A percentile compares a stretch with the other conserved stretches of the same genome.
Conservation (phyloP, 108 stramenopile species). For the Licmophora abbreviata region DNA sequence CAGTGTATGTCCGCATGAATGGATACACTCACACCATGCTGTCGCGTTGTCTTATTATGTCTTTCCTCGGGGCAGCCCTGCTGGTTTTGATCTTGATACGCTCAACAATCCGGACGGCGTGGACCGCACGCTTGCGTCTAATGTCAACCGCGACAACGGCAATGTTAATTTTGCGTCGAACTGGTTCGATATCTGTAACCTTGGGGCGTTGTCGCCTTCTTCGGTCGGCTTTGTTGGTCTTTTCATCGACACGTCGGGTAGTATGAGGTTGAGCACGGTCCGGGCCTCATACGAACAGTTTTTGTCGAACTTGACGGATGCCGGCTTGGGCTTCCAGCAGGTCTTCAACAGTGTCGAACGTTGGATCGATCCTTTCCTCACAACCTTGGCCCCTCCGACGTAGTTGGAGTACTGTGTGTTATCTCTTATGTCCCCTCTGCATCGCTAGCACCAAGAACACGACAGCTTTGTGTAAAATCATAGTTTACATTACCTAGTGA, state of each 20-base stretch:
- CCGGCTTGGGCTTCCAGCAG: no score
- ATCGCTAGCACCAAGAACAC: no score
- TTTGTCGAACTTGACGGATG: neutral
- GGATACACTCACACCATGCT: no score
- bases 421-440: no score
- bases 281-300: conserved; percentile 8
- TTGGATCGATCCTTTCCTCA: conserved; percentile 20
- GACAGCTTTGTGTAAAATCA: no score
- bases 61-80: no score
- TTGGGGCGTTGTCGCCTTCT: neutral
- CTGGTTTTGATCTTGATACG: no score
- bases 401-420: no score
- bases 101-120: no score
- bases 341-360: conserved; percentile 9
- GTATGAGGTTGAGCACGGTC: conserved; percentile 5
- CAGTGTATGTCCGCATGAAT: no score
- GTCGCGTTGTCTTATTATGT: no score
- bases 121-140: neutral
- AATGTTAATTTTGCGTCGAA: neutral
- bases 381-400: conserved; percentile 7
- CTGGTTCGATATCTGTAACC: conserved; percentile 5
- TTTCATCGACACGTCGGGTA: conserved; percentile 12
- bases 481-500: no score
- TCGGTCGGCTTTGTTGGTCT: conserved; percentile 11
- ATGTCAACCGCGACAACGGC: conserved; percentile 6